Evolutionary conservation across 2,329 filamentous ascomycete species (phyloP).

Genomic region (Neofusicoccum cordaticola): DNA sequence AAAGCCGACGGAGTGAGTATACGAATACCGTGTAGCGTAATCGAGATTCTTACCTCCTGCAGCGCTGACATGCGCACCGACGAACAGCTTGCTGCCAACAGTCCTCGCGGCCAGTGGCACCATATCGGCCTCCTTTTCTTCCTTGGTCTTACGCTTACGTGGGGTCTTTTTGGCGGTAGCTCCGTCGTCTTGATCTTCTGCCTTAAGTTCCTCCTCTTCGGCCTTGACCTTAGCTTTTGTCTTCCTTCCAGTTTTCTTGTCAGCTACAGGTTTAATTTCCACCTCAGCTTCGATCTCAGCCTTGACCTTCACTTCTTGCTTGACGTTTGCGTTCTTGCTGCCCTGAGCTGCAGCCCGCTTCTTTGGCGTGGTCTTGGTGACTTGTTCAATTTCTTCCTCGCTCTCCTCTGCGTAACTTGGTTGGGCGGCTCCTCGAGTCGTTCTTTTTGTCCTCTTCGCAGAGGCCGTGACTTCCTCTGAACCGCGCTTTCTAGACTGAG

Average conservation of each 20-base stretch:
- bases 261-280: conserved; percentile 9
- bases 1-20: conserved; percentile 19
- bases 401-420: conserved; percentile 14
- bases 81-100: conserved; percentile 70
- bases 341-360: neutral
- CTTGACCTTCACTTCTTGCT: conserved; percentile 20
- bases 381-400: neutral
- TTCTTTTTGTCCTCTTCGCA: conserved; percentile 9
- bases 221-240: neutral
- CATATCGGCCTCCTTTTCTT: conserved; percentile 54
- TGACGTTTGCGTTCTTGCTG: conserved; percentile 23
- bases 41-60: conserved; percentile 66
- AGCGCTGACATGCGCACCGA: conserved; percentile 88
- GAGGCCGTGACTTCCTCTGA: neutral
- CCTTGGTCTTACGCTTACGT: conserved; percentile 55
- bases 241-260: conserved; percentile 17
- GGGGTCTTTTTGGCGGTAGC: conserved; percentile 24
- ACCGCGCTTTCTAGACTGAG: neutral
- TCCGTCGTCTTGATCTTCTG: conserved; percentile 4
- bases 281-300: conserved; percentile 18
- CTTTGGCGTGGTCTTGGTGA: neutral
- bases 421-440: neutral
- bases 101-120: conserved; percentile 71
- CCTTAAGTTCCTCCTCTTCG: conserved; percentile 5
- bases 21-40: neutral